Evolutionary conservation across 2,329 filamentous ascomycete species (phyloP).

Genomic region (Colletotrichum neosansevieriae): DNA sequence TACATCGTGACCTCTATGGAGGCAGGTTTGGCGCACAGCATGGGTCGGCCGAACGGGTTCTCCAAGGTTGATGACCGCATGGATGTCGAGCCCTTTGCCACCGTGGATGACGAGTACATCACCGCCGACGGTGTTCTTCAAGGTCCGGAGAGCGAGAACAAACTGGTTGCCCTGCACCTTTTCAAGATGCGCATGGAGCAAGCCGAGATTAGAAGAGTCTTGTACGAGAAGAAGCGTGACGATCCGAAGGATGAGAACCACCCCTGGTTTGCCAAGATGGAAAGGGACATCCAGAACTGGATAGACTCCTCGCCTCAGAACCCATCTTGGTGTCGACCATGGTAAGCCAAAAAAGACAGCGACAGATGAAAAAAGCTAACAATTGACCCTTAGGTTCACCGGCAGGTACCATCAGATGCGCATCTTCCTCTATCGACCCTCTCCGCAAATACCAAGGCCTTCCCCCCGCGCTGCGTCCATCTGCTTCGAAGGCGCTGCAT

Average conservation of each 20-base stretch:
- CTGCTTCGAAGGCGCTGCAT: constrained; percentile 86
- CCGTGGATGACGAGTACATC: constrained; percentile 86
- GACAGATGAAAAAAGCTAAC: constrained; percentile 18
- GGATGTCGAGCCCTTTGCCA: constrained; percentile 86
- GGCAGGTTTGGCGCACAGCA: constrained; percentile 85
- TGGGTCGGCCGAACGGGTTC: constrained; percentile 89
- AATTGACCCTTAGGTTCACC: constrained; percentile 63
- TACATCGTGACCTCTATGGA: constrained; percentile 94
- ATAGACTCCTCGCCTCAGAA: constrained; percentile 79
- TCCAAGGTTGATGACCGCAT: constrained; percentile 85
- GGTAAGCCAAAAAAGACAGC: constrained; percentile 65
- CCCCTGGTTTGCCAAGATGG: constrained; percentile 88
- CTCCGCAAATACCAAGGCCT: constrained; percentile 90
- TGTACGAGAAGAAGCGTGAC: constrained; percentile 86
- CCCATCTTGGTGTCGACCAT: constrained; percentile 78
- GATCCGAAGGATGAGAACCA: constrained; percentile 84
- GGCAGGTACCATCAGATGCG: constrained; percentile 87
- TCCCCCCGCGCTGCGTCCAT: constrained; percentile 81
- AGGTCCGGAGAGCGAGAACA: constrained; percentile 81
- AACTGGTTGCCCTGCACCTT: constrained; percentile 91
- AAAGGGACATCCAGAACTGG: constrained; percentile 84
- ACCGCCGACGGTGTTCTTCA: constrained; percentile 79
- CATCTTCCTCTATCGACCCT: constrained; percentile 88
- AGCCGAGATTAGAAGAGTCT: constrained; percentile 84
- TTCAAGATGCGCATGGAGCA: constrained; percentile 91